Conservation (phyloP, 225 moss, liverwort and hornwort genomes). For the Sphagnum tenellum region DNA sequence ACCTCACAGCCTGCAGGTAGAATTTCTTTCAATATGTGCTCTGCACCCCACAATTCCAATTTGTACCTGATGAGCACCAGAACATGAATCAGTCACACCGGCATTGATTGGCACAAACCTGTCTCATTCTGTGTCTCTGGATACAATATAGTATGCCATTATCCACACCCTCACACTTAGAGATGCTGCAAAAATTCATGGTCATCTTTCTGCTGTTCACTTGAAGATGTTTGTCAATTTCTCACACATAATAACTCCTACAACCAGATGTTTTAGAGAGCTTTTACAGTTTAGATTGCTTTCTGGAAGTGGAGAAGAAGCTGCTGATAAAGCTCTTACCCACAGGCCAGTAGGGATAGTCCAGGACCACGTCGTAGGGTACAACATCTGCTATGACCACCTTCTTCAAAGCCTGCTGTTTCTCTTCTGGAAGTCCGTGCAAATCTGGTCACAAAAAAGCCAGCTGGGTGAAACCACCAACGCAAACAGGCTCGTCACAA, state of each 20-base stretch:
- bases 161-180: too few relatives aligned
- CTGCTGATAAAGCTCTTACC: constrained; percentile 29
- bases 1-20: constrained; percentile 77
- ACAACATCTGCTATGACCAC: constrained; percentile 50
- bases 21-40: constrained; percentile 84
- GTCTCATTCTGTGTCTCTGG: background rate
- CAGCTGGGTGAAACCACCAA: background rate
- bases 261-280: too few relatives aligned
- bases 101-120: background rate
- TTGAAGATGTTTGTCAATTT: too few relatives aligned
- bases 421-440: constrained; percentile 56
- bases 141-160: too few relatives aligned
- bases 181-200: too few relatives aligned
- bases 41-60: constrained; percentile 53
- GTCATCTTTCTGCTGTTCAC: too few relatives aligned
- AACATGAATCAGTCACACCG: background rate
- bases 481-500: background rate
- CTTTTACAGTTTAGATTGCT: too few relatives aligned
- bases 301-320: too few relatives aligned
- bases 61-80: constrained; percentile 33
- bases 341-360: constrained; percentile 84
- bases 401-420: constrained; percentile 32
- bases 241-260: too few relatives aligned
- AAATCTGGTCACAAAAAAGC: constrained; percentile 12
- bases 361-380: constrained; percentile 62